Conservation (phyloP, 1,284 basidiomycete genomes). For the Dichomitus squalens region DNA sequence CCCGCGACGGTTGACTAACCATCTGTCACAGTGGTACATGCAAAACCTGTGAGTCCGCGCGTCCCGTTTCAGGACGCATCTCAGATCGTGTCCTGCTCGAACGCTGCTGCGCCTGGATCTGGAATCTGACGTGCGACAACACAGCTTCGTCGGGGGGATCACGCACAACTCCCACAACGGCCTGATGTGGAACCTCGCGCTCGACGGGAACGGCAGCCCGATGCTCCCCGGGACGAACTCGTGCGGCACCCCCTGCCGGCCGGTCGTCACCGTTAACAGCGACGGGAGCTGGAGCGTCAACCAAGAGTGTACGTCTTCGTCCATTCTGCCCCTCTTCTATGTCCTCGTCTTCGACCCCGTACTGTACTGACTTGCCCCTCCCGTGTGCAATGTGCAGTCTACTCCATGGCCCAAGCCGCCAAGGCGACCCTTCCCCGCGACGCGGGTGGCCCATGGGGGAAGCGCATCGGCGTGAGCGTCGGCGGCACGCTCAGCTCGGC, state of each 20-base stretch:
- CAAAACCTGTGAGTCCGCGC: conserved; percentile 57
- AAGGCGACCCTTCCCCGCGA: conserved; percentile 74
- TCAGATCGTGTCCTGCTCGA: background rate
- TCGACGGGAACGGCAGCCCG: conserved; percentile 62
- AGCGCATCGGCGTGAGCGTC: conserved; percentile 65
- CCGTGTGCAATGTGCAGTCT: conserved; percentile 46
- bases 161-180: conserved; percentile 50
- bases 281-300: conserved; percentile 65
- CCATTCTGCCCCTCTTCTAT: background rate
- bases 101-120: background rate
- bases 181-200: conserved; percentile 67
- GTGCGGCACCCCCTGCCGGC: conserved; percentile 64
- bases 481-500: conserved; percentile 60
- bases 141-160: conserved; percentile 47
- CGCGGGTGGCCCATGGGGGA: conserved; percentile 63
- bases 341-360: background rate
- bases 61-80: background rate
- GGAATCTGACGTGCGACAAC: background rate
- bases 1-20: background rate
- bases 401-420: conserved; percentile 72
- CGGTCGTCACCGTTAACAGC: conserved; percentile 65
- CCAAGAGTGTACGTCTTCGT: conserved; percentile 60
- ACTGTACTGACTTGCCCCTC: background rate
- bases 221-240: conserved; percentile 65
- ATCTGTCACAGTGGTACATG: conserved; percentile 43